These are phyloP conservation scores for Grigorovia yakushimaensis DNA, from an alignment of 805 yeast species.

Conservation along the genomic window DNA sequence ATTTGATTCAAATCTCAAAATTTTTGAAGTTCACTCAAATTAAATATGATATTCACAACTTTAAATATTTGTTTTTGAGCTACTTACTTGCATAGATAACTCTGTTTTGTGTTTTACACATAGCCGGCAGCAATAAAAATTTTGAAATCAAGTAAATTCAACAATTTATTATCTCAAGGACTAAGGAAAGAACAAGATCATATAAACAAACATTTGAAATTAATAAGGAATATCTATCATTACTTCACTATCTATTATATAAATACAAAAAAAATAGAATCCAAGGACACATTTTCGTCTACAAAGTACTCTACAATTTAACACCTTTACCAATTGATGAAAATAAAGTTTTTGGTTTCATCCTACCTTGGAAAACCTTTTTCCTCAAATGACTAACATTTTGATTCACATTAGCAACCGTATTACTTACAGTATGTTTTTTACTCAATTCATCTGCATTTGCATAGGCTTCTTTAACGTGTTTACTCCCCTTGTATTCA, in stretches of 20 bases:
- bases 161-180: not conserved
- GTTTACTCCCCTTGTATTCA: constrained; percentile 36
- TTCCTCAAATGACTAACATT: constrained; percentile 42
- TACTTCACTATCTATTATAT: no score
- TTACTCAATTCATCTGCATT: constrained; percentile 41
- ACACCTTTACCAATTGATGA: constrained; percentile 37
- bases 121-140: no score
- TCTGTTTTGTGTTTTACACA: no score
- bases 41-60: not conserved
- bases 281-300: not conserved
- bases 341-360: constrained; percentile 42
- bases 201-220: not conserved
- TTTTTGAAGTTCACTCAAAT: not conserved
- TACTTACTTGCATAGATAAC: no score
- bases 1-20: not conserved
- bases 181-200: not conserved
- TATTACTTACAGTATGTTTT: constrained; percentile 32
- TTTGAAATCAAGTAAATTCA: no score
- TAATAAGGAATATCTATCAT: not conserved
- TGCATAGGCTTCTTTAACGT: constrained; percentile 57
- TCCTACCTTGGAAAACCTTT: constrained; percentile 42
- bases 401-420: constrained; percentile 34
- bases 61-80: no score
- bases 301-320: not conserved
- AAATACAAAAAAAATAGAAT: no score